A percentile compares a stretch with the other conserved stretches of the same genome.
Conservation (phyloP, 1,139 yeast species). For the Debaryomyces nepalensis region DNA sequence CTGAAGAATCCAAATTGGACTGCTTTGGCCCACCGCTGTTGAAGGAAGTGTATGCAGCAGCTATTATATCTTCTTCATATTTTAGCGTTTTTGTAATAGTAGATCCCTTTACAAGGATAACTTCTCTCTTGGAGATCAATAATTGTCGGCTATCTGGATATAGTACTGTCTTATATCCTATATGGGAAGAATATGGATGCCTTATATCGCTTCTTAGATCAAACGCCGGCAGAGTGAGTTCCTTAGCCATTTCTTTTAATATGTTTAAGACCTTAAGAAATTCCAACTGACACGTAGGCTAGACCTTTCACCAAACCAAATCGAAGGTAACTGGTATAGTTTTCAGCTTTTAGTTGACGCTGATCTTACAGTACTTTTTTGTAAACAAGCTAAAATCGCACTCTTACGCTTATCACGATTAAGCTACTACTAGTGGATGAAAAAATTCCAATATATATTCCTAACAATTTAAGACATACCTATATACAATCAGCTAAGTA, state of each 20-base stretch:
- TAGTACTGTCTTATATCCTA: constrained; percentile 25
- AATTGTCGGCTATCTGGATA: constrained; percentile 38
- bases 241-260: constrained; percentile 1
- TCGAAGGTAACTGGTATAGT: not conserved
- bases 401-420: not conserved
- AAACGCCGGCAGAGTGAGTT: constrained; percentile 25
- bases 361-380: constrained; percentile 3
- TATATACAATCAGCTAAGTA: constrained; percentile 16
- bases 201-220: constrained; percentile 21
- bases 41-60: constrained; percentile 56
- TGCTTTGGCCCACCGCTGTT: constrained; percentile 12
- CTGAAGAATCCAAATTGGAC: constrained; percentile 12
- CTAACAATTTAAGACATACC: constrained; percentile 12
- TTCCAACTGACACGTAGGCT: constrained; percentile 5
- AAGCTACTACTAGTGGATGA: not conserved
- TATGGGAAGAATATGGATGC: constrained; percentile 24
- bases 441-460: constrained; percentile 9
- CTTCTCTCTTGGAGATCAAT: constrained; percentile 27
- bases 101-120: constrained; percentile 52
- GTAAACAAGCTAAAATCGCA: constrained; percentile 5
- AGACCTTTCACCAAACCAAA: not conserved
- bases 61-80: constrained; percentile 51
- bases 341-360: not conserved
- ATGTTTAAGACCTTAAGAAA: not conserved
- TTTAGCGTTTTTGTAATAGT: constrained; percentile 51